Base-by-base conservation (phyloP, 768 basidiomycete species). In the Collybia mongolica region DNA sequence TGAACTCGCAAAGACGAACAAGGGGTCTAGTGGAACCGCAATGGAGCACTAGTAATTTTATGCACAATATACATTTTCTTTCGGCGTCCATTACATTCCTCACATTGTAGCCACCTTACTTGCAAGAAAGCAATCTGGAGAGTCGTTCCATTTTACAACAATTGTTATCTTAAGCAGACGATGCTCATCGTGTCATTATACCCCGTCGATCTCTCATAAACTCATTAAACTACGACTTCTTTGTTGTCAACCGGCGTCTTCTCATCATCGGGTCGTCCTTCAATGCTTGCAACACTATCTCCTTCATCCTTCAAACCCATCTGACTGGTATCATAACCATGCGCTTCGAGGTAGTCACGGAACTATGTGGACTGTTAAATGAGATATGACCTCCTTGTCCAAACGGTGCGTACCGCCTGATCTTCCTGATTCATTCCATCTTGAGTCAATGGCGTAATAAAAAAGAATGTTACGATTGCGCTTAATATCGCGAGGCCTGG, bases 361-460 rank as follows among this genome's bases (percentile, higher is more conserved):
- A 95, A 95, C 80, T 86, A 57, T 1, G 37, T n/a, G 41, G 23
- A 43, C 2, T 36, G 19, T 46, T 24, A 40, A 39, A 46, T 18
- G 23, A 44, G 45, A 29, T 40, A 14, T 39, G 11, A 23, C 20
- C 26, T 8, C 11, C 24, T 39, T 54, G 29, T 40, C 23, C 29
- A 12, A 24, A 41, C 20, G 19, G n/a, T 39, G 67, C 80, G 32
- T 57, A 88, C 87, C 57, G 70, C 70, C 35, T 65, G 67, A 65
- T 95, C 93, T 65, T 94, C 90, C 40, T 80, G 75, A 18, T 65
- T 72, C 90, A 93, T 92, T 28, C 88, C 88, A 52, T 94, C 90
- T 26, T 83, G 80, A 14, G 73, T 70, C 47, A 94, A 75, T 35
- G 92, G 90, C 39, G 72, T 75, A 60, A 97, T 80, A 68, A 90